These are phyloP conservation scores for Pseudonitzschia delicatissima DNA, from an alignment of 108 stramenopile species.

Conservation along the genomic window DNA sequence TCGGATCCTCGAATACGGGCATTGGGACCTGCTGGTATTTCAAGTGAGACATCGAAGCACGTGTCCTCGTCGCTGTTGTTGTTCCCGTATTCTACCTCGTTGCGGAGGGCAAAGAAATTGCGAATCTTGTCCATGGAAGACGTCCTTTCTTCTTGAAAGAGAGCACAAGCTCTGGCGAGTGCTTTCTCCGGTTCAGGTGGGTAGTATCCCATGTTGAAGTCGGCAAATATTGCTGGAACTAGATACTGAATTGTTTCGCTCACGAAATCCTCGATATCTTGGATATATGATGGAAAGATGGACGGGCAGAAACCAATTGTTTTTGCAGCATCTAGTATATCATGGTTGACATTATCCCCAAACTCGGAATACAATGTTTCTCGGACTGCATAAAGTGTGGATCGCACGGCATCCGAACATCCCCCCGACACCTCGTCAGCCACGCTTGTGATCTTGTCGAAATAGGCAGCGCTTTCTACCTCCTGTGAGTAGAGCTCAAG, in stretches of 20 bases:
- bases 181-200: slow-evolving; percentile 58
- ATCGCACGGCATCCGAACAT: slow-evolving; percentile 48
- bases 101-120: slow-evolving; percentile 19
- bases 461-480: slow-evolving; percentile 53
- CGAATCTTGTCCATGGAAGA: slow-evolving; percentile 21
- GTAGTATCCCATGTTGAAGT: slow-evolving; percentile 73
- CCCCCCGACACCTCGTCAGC: slow-evolving; percentile 57
- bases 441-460: slow-evolving; percentile 54
- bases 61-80: neutral
- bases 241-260: slow-evolving; percentile 48
- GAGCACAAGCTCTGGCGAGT: slow-evolving; percentile 48
- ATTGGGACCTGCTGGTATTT: slow-evolving; percentile 61
- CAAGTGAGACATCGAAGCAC: slow-evolving; percentile 63
- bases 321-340: slow-evolving; percentile 21
- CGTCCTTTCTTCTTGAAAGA: slow-evolving; percentile 39
- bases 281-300: slow-evolving; percentile 52
- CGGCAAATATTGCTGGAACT: slow-evolving; percentile 58
- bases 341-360: neutral
- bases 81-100: slow-evolving; percentile 13
- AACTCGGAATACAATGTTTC: slow-evolving; percentile 9
- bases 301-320: slow-evolving; percentile 44
- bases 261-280: slow-evolving; percentile 23
- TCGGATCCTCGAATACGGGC: slow-evolving; percentile 59
- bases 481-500: slow-evolving; percentile 61
- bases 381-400: slow-evolving; percentile 31